These are phyloP conservation scores for Trichoderma sp. DNA, from an alignment of 2,329 filamentous ascomycete species.

Conservation along the genomic window DNA sequence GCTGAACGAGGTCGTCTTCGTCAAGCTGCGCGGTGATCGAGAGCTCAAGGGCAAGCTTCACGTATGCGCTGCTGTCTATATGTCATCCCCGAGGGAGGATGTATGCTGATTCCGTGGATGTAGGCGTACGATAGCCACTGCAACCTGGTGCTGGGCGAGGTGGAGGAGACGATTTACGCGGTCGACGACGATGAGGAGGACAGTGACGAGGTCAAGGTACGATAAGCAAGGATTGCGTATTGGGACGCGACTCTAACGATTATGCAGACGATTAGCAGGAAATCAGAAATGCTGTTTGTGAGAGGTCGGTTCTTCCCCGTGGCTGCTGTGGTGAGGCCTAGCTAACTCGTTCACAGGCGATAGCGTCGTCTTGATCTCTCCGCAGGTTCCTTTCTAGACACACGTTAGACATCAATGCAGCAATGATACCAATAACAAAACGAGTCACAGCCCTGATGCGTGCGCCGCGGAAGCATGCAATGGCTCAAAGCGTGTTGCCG, in stretches of 20 bases:
- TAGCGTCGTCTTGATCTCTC: conserved; percentile 72
- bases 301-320: conserved; percentile 64
- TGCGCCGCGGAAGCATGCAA: conserved; percentile 3
- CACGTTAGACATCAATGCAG: conserved; percentile 16
- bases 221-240: not conserved
- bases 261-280: conserved; percentile 85
- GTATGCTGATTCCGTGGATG: conserved; percentile 23
- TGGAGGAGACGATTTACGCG: conserved; percentile 95
- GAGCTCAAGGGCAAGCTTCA: conserved; percentile 95
- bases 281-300: conserved; percentile 98
- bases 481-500: not conserved
- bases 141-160: conserved; percentile 93
- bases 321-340: not conserved
- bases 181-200: conserved; percentile 86
- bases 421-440: conserved; percentile 14
- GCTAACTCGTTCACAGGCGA: conserved; percentile 56
- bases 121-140: conserved; percentile 99
- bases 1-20: conserved; percentile 93
- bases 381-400: conserved; percentile 52
- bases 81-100: not conserved
- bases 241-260: conserved; percentile 26
- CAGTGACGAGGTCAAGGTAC: conserved; percentile 72
- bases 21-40: conserved; percentile 93
- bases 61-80: conserved; percentile 55
- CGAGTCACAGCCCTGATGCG: not conserved